A percentile compares a stretch with the other conserved stretches of the same genome.
Evolutionary conservation across 768 basidiomycete species (phyloP).

Genomic region (Steccherinum ochraceum): DNA sequence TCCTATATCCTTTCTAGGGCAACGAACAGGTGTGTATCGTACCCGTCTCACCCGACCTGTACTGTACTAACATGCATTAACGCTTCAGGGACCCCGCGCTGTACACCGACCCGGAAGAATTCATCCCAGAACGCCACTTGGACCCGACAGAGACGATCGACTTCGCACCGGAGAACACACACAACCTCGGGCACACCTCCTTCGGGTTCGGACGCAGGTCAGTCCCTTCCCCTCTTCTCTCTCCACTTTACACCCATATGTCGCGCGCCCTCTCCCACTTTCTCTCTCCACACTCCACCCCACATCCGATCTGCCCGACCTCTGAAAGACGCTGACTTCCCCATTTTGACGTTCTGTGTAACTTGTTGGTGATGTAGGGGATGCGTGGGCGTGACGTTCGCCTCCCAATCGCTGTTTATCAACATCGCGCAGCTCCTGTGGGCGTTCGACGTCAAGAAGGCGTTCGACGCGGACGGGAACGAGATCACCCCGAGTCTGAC

Average conservation of each 20-base stretch:
- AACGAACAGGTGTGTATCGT: neutral
- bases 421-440: constrained; percentile 11
- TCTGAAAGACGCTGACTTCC: no score
- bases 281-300: no score
- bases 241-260: no score
- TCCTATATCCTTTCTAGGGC: neutral
- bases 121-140: neutral
- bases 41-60: neutral
- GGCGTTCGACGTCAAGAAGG: constrained; percentile 9
- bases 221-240: neutral
- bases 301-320: no score
- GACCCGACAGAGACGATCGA: neutral
- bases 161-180: neutral
- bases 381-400: constrained; percentile 13
- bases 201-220: constrained; percentile 5
- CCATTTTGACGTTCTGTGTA: no score
- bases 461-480: constrained; percentile 9
- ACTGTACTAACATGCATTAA: constrained; percentile 8
- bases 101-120: neutral
- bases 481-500: neutral
- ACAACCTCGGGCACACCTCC: neutral
- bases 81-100: constrained; percentile 14
- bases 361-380: constrained; percentile 1
- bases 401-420: constrained; percentile 14
- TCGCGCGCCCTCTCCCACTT: no score